These are phyloP conservation scores for Naegleria gruberi DNA, from an alignment of 208 protist genomes.

Conservation along the genomic window DNA sequence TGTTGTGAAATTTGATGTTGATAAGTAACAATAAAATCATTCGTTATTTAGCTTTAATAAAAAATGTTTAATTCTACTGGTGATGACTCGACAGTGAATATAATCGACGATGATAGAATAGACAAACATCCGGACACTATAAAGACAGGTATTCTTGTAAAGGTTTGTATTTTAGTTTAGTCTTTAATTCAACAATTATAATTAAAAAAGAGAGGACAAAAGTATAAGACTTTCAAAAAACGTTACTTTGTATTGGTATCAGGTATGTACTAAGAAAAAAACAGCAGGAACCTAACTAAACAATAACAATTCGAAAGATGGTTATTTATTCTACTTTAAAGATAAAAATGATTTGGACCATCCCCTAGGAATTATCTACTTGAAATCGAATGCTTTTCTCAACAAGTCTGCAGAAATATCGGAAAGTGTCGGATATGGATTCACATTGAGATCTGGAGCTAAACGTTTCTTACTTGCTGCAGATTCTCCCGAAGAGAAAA, in stretches of 20 bases:
- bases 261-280: neutral
- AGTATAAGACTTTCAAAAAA: neutral
- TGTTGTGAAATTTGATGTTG: too few species aligned
- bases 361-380: neutral
- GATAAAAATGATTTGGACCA: neutral
- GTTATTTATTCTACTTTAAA: neutral
- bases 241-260: neutral
- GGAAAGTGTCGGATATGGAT: neutral
- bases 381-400: neutral
- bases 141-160: neutral
- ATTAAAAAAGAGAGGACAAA: neutral
- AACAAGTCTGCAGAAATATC: neutral
- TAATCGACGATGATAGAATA: neutral
- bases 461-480: neutral
- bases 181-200: neutral
- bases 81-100: neutral
- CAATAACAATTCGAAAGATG: neutral
- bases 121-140: neutral
- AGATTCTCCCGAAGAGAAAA: neutral
- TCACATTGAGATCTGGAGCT: neutral
- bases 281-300: too few species aligned
- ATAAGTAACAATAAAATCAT: too few species aligned
- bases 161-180: neutral
- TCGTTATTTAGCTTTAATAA: too few species aligned
- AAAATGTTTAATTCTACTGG: neutral